These are phyloP conservation scores for Lactarius trivialis DNA, from an alignment of 768 basidiomycete species.

Conservation along the genomic window DNA sequence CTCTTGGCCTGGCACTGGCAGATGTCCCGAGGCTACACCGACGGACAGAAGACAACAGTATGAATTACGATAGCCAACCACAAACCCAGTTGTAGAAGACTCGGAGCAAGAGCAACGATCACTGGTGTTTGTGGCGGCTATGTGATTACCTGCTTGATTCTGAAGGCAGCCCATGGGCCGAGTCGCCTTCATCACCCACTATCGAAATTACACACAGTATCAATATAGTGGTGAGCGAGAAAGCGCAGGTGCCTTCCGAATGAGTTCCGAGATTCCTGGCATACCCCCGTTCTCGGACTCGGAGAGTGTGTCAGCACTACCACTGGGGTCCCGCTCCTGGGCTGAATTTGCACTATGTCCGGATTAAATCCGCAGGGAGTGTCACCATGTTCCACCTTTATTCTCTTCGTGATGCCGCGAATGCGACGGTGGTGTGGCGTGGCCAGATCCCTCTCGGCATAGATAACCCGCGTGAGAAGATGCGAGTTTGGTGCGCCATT, in stretches of 20 bases:
- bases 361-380: not conserved
- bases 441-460: not conserved
- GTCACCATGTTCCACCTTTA: not conserved
- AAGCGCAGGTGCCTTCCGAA: not conserved
- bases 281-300: not conserved
- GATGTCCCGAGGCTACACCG: too few relatives aligned
- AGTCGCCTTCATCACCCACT: not conserved
- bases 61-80: too few relatives aligned
- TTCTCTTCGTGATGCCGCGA: not conserved
- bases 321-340: too few relatives aligned
- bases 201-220: not conserved
- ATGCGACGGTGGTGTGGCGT: not conserved
- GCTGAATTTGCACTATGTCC: not conserved
- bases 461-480: not conserved
- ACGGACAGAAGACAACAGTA: too few relatives aligned
- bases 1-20: too few relatives aligned
- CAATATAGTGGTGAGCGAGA: not conserved
- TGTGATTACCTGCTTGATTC: too few relatives aligned
- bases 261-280: constrained; percentile 7
- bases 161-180: too few relatives aligned
- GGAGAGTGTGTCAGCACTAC: not conserved
- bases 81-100: too few relatives aligned
- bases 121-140: too few relatives aligned
- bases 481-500: not conserved
- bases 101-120: too few relatives aligned